Percentiles rank a stretch among this genome's conserved stretches.
These are phyloP conservation scores for Monosporascus sp. DNA, from an alignment of 2,329 filamentous ascomycete genomes.

Conservation along the genomic window DNA sequence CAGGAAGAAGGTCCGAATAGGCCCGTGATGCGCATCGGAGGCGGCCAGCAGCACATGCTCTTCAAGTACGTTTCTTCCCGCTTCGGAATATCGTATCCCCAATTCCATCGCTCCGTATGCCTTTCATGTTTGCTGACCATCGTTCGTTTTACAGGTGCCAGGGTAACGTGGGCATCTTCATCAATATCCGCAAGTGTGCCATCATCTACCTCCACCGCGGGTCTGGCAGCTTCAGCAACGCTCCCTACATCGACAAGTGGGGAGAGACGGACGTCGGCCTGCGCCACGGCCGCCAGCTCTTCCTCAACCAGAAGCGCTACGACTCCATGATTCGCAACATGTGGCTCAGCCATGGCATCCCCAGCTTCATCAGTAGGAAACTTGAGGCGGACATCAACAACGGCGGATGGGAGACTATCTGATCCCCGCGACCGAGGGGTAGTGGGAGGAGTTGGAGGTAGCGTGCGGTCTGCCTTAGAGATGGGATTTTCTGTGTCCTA, in stretches of 20 bases:
- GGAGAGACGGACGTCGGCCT: constrained; percentile 93
- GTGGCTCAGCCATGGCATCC: constrained; percentile 82
- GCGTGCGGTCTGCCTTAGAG: too few relatives aligned
- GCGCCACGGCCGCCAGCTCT: constrained; percentile 80
- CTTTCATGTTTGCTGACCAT: constrained; percentile 14
- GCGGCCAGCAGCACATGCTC: constrained; percentile 84
- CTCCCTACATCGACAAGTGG: constrained; percentile 92
- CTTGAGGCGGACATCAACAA: constrained; percentile 95
- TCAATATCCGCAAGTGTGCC: constrained; percentile 95
- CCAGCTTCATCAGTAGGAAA: constrained; percentile 82
- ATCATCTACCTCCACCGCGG: constrained; percentile 79
- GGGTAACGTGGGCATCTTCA: constrained; percentile 83
- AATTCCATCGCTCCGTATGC: not conserved
- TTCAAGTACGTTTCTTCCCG: constrained; percentile 54
- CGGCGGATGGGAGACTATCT: constrained; percentile 91
- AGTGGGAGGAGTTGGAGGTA: not conserved
- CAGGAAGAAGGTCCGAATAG: constrained; percentile 35
- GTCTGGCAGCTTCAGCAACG: constrained; percentile 78
- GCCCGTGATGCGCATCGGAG: constrained; percentile 55
- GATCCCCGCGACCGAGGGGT: constrained; percentile 10
- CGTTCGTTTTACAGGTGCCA: constrained; percentile 60
- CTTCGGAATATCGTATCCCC: not conserved
- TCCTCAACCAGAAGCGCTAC: constrained; percentile 89
- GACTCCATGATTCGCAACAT: constrained; percentile 80
- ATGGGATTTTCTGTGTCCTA: too few relatives aligned